Conservation (phyloP, 1,284 basidiomycete genomes). For the Phellopilus nigrolimitatus region DNA sequence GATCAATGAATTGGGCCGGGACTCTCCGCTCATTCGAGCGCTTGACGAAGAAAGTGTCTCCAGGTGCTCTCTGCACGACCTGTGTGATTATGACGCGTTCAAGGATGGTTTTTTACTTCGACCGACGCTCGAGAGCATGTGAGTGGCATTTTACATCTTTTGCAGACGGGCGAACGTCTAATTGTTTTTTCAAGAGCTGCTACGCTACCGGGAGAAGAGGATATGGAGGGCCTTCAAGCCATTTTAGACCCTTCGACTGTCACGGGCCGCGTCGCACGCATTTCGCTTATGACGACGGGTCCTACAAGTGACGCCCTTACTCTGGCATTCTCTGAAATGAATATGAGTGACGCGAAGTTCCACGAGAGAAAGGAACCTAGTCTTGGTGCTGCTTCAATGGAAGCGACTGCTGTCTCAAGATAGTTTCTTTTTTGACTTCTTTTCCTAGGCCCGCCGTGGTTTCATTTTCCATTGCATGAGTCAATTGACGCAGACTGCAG, state of each 20-base stretch:
- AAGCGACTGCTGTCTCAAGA: neutral
- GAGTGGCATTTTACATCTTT: neutral
- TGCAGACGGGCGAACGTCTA: neutral
- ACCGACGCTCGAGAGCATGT: neutral
- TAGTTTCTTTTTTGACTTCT: neutral
- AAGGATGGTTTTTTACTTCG: constrained; percentile 31
- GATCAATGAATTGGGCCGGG: constrained; percentile 24
- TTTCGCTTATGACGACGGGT: constrained; percentile 31
- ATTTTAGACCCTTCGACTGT: constrained; percentile 28
- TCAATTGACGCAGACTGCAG: too few relatives aligned
- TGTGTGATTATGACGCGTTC: constrained; percentile 33
- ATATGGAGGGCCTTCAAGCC: constrained; percentile 12
- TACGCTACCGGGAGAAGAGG: constrained; percentile 24
- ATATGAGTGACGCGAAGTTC: neutral
- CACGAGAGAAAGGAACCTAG: neutral
- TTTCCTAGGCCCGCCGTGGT: too few relatives aligned
- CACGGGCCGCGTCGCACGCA: constrained; percentile 29
- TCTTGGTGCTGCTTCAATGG: neutral
- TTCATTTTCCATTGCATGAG: too few relatives aligned
- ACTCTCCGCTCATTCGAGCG: constrained; percentile 27
- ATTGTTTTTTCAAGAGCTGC: neutral
- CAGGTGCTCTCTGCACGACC: constrained; percentile 30
- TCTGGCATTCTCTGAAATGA: constrained; percentile 14
- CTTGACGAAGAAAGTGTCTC: constrained; percentile 28
- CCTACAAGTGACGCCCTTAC: constrained; percentile 20